Evolutionary conservation across 192 early-diverging fungal species (phyloP).

Genomic region (Lunasporangiospora selenospora): DNA sequence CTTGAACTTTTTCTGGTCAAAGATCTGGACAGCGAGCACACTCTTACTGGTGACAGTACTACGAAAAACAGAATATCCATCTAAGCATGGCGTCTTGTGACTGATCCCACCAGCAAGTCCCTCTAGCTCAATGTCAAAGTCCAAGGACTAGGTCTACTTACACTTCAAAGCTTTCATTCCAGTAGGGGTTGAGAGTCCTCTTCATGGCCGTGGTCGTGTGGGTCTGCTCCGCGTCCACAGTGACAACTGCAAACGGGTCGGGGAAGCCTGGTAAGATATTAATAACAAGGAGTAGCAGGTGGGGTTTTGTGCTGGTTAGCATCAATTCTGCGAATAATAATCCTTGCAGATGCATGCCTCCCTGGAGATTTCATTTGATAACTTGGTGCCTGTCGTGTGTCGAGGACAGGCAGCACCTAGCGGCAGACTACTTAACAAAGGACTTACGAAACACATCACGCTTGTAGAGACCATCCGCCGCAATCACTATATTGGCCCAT

Average conservation of each 20-base stretch:
- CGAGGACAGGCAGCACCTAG: too few relatives aligned
- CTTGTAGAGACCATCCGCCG: constrained; percentile 91
- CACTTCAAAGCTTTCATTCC: constrained; percentile 91
- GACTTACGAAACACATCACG: constrained; percentile 87
- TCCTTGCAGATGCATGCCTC: too few relatives aligned
- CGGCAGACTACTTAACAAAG: background rate
- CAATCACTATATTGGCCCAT: constrained; percentile 73
- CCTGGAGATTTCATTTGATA: too few relatives aligned
- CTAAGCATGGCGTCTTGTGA: background rate
- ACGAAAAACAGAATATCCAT: background rate
- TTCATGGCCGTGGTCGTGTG: constrained; percentile 89
- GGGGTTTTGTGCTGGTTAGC: background rate
- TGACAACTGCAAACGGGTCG: constrained; percentile 97
- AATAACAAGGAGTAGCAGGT: background rate
- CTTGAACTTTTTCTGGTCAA: constrained; percentile 98
- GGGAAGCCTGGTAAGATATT: constrained; percentile 65
- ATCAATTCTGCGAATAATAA: background rate
- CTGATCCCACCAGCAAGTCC: background rate
- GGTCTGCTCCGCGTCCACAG: constrained; percentile 95
- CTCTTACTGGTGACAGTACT: constrained; percentile 73
- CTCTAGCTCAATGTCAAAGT: background rate
- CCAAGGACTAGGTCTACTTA: constrained; percentile 36
- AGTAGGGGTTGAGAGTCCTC: constrained; percentile 93
- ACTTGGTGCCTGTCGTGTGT: too few relatives aligned
- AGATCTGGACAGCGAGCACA: constrained; percentile 91